These are phyloP conservation scores for Atkinsonella texensis DNA, from an alignment of 2,329 filamentous ascomycete genomes.

Conservation along the genomic window DNA sequence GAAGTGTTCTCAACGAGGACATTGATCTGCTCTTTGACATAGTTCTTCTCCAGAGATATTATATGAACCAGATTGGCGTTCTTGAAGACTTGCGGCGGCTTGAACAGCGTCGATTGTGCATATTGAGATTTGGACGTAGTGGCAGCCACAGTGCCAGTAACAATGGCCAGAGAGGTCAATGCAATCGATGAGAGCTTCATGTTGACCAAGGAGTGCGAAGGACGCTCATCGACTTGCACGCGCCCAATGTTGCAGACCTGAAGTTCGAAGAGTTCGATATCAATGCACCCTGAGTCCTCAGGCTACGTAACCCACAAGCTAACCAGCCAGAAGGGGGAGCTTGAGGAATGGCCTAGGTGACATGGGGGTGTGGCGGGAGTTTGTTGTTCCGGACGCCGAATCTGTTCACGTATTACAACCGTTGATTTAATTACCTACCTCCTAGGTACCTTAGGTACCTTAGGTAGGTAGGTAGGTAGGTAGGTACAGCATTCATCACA, in stretches of 20 bases:
- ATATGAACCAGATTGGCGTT: conserved; percentile 85
- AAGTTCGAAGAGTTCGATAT: conserved; percentile 7
- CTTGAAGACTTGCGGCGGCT: conserved; percentile 82
- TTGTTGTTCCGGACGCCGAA: conserved; percentile 8
- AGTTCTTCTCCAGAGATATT: conserved; percentile 87
- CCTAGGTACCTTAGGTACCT: too few relatives aligned
- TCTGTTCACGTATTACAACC: background rate
- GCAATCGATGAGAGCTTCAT: conserved; percentile 36
- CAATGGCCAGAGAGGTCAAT: conserved; percentile 46
- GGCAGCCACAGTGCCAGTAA: conserved; percentile 33
- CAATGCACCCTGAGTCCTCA: conserved; percentile 2
- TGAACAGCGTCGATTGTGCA: conserved; percentile 55
- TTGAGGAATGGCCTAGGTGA: background rate
- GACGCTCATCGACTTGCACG: conserved; percentile 23
- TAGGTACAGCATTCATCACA: too few relatives aligned
- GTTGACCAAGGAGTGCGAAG: conserved; percentile 15
- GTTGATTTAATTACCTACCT: too few relatives aligned
- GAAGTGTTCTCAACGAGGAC: conserved; percentile 87
- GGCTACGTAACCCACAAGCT: conserved; percentile 6
- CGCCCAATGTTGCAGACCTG: conserved; percentile 10
- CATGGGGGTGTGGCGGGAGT: conserved; percentile 6
- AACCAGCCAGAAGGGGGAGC: background rate
- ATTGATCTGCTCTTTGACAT: conserved; percentile 81
- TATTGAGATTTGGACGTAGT: conserved; percentile 49
- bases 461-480: too few relatives aligned